These are phyloP conservation scores for Niveomyces coronatus DNA, from an alignment of 2,329 filamentous ascomycete species.

Conservation along the genomic window DNA sequence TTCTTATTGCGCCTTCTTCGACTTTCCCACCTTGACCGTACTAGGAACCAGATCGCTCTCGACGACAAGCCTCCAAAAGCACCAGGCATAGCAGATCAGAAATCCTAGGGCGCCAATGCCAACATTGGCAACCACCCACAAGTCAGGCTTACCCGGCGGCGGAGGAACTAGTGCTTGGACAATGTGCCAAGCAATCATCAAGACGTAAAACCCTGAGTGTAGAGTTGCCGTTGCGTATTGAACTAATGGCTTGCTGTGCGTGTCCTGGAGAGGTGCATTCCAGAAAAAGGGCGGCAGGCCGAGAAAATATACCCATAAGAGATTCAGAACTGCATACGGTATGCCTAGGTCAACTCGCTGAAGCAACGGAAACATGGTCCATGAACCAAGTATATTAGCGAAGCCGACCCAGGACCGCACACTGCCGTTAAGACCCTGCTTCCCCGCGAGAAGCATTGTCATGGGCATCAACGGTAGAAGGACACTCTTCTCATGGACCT, in stretches of 20 bases:
- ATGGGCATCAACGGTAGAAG: slow-evolving; percentile 86
- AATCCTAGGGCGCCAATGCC: slow-evolving; percentile 80
- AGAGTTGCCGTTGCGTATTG: slow-evolving; percentile 53
- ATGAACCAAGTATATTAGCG: slow-evolving; percentile 77
- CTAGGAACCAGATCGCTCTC: slow-evolving; percentile 45
- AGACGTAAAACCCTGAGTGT: slow-evolving; percentile 65
- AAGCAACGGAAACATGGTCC: slow-evolving; percentile 90
- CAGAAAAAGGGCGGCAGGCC: slow-evolving; percentile 73
- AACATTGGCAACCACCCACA: slow-evolving; percentile 91
- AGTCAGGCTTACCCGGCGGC: slow-evolving; percentile 71
- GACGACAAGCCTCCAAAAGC: slow-evolving; percentile 55
- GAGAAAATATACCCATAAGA: slow-evolving; percentile 86
- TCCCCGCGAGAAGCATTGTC: slow-evolving; percentile 74
- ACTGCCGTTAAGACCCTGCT: slow-evolving; percentile 65
- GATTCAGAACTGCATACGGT: slow-evolving; percentile 74
- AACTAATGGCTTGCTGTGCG: slow-evolving; percentile 17
- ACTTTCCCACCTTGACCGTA: slow-evolving; percentile 18
- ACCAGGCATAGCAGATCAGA: slow-evolving; percentile 84
- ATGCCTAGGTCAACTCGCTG: slow-evolving; percentile 72
- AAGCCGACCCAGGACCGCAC: slow-evolving; percentile 90
- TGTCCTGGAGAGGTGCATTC: slow-evolving; percentile 52
- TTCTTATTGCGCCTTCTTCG: slow-evolving; percentile 26
- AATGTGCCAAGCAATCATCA: slow-evolving; percentile 75
- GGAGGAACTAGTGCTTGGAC: slow-evolving; percentile 58
- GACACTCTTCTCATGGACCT: slow-evolving; percentile 97